phyloP scores from a whole-genome alignment of 2,329 filamentous ascomycete species.

The Colletotrichum australisinense region DNA sequence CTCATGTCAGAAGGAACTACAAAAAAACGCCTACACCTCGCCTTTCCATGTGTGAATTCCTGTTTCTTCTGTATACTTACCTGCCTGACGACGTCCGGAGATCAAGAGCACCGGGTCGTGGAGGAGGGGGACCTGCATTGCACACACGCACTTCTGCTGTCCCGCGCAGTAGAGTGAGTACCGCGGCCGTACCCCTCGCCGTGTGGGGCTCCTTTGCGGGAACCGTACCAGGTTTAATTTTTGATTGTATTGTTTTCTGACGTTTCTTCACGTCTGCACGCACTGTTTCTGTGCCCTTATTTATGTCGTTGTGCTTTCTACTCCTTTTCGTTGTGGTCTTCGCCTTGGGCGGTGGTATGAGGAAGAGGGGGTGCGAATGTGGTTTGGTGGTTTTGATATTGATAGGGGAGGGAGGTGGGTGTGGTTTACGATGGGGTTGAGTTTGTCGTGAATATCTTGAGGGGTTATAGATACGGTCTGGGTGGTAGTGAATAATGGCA shows the following conservation, averaged over 20 bases:
- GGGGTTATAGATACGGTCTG: not conserved
- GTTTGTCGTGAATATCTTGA: not conserved
- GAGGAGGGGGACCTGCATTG: slow-evolving; percentile 22
- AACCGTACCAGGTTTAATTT: slow-evolving; percentile 8
- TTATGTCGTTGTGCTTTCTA: not conserved
- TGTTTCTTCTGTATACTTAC: slow-evolving; percentile 20
- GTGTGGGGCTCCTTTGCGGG: slow-evolving; percentile 6
- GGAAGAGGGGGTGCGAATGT: not conserved
- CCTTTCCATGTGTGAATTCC: not conserved
- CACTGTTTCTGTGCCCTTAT: too few relatives aligned
- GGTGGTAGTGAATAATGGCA: too few relatives aligned
- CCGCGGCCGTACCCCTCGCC: slow-evolving; percentile 18
- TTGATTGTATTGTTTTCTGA: not conserved
- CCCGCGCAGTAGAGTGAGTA: not conserved
- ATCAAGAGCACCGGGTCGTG: slow-evolving; percentile 24
- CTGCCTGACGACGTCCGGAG: slow-evolving; percentile 12
- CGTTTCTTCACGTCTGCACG: not conserved
- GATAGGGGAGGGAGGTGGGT: not conserved
- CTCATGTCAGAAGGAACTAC: not conserved
- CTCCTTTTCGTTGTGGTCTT: not conserved
- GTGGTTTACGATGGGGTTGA: not conserved
- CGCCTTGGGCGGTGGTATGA: slow-evolving; percentile 7
- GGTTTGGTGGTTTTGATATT: not conserved
- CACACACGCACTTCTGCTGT: not conserved
- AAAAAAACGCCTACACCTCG: too few relatives aligned